Evolutionary conservation across 352 stramenopile species (phyloP).

Genomic region (Globisporangium radiosum): DNA sequence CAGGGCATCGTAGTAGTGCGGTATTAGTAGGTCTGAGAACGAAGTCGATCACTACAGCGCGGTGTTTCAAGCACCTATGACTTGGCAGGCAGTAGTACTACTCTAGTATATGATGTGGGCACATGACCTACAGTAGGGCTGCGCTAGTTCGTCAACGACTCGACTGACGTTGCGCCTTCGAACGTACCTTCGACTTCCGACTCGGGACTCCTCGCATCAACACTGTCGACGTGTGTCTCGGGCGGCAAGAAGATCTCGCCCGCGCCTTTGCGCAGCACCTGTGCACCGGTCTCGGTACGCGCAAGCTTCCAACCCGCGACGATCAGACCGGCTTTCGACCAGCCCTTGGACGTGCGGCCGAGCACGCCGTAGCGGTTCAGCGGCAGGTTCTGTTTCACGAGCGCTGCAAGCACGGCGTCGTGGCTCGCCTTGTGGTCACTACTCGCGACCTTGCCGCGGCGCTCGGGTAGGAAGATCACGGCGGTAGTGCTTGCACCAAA

Average conservation of each 20-base stretch:
- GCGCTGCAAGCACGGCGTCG: conserved; percentile 31
- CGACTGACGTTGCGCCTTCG: neutral
- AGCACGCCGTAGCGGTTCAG: conserved; percentile 41
- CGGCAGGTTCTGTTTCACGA: conserved; percentile 42
- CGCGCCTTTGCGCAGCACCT: conserved; percentile 36
- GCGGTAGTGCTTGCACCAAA: conserved; percentile 21
- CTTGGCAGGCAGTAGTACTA: no score
- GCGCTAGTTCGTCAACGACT: neutral
- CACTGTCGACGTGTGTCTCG: neutral
- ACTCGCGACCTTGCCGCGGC: conserved; percentile 23
- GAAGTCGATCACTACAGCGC: no score
- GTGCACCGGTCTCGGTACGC: conserved; percentile 17
- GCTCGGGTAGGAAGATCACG: conserved; percentile 22
- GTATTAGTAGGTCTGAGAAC: no score
- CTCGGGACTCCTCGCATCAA: neutral
- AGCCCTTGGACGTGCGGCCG: conserved; percentile 31
- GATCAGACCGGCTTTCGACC: conserved; percentile 33
- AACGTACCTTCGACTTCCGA: conserved; percentile 11
- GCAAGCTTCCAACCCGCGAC: conserved; percentile 37
- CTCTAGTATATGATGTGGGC: no score
- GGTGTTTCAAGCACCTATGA: no score
- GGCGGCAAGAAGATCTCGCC: conserved; percentile 39
- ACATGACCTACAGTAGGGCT: no score
- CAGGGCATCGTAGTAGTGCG: no score
- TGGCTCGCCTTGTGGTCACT: conserved; percentile 19